Conservation (phyloP, 176 grass and related monocot species). For the Zizania latifolia region DNA sequence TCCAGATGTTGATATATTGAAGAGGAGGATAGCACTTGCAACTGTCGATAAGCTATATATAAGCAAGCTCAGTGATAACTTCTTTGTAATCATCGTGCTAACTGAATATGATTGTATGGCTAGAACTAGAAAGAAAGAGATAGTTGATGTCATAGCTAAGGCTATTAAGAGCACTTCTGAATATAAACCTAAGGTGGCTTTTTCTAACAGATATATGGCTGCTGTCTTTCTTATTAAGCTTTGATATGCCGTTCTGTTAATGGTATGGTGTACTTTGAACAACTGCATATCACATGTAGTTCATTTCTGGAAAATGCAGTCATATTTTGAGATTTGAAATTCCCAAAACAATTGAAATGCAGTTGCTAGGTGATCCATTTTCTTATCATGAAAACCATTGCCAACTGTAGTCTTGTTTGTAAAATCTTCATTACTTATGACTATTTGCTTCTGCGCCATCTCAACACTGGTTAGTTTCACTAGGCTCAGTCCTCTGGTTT, state of each 20-base stretch:
- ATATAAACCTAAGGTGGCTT: conserved; percentile 77
- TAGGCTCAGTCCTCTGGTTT: background rate
- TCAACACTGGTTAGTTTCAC: background rate
- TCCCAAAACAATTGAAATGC: background rate
- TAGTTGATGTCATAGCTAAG: conserved; percentile 61
- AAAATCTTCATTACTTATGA: background rate
- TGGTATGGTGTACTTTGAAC: background rate
- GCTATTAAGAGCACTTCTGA: conserved; percentile 73
- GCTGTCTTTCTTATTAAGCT: background rate
- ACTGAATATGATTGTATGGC: conserved; percentile 90
- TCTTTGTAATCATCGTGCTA: conserved; percentile 77
- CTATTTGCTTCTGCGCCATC: background rate
- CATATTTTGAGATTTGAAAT: background rate
- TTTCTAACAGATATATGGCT: conserved; percentile 63
- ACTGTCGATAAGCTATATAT: conserved; percentile 75
- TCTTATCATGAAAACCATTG: background rate
- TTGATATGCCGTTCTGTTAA: background rate
- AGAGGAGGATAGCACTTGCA: conserved; percentile 87
- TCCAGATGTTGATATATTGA: conserved; percentile 76
- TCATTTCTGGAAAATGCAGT: background rate
- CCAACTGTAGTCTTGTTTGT: background rate
- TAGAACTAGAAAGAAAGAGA: conserved; percentile 82
- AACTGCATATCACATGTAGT: background rate
- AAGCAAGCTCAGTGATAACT: conserved; percentile 74
- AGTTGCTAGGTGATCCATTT: background rate